phyloP scores from a whole-genome alignment of 345 rosid species.

The Laguncularia racemosa region DNA sequence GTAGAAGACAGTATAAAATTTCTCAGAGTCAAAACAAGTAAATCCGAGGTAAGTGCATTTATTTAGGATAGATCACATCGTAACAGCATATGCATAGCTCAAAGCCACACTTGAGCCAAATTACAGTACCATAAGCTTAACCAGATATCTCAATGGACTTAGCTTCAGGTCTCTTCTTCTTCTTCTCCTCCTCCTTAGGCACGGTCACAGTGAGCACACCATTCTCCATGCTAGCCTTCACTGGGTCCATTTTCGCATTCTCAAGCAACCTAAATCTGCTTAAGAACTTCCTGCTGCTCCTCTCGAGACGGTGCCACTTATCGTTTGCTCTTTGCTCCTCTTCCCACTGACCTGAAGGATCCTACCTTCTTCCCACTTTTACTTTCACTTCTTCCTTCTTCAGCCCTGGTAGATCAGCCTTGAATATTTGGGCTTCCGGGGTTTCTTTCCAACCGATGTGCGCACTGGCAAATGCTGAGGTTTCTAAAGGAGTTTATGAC shows the following conservation, averaged over 20 bases:
- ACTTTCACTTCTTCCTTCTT: slow-evolving; percentile 44
- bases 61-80: no score
- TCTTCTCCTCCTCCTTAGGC: slow-evolving; percentile 27
- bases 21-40: no score
- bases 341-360: slow-evolving; percentile 31
- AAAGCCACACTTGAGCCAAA: no score
- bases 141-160: slow-evolving; percentile 45
- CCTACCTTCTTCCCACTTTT: slow-evolving; percentile 36
- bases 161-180: slow-evolving; percentile 24
- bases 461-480: slow-evolving; percentile 17
- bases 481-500: slow-evolving; percentile 11
- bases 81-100: no score
- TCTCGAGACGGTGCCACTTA: slow-evolving; percentile 34
- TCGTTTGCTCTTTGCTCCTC: slow-evolving; percentile 17
- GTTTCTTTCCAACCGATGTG: slow-evolving; percentile 43
- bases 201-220: slow-evolving; percentile 41
- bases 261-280: slow-evolving; percentile 40
- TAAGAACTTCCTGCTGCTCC: slow-evolving; percentile 29
- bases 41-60: no score
- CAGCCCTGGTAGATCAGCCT: slow-evolving; percentile 37
- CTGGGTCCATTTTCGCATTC: slow-evolving; percentile 26
- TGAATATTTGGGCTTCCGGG: slow-evolving; percentile 31
- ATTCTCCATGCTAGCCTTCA: slow-evolving; percentile 47
- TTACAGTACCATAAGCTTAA: no score
- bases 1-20: no score